phyloP scores from a whole-genome alignment of 2,329 filamentous ascomycete species.

The Hyphodiscus sp. region DNA sequence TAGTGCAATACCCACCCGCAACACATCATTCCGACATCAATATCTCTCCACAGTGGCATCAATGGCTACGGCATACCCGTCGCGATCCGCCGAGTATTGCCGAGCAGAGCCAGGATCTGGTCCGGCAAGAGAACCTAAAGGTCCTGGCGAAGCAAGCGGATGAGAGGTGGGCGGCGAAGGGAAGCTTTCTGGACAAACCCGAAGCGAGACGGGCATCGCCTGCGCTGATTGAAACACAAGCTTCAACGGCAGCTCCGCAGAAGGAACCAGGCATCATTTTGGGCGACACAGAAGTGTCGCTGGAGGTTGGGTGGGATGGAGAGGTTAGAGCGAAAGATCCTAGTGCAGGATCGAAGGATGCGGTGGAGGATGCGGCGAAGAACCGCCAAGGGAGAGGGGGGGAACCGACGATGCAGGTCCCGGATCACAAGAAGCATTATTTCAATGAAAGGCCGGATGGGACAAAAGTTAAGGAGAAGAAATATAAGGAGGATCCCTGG shows the following conservation, averaged over 20 bases:
- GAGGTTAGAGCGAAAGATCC: background rate
- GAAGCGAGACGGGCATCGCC: conserved; percentile 27
- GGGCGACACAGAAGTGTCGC: background rate
- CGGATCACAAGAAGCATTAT: background rate
- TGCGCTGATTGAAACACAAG: conserved; percentile 1
- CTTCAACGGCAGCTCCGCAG: conserved; percentile 12
- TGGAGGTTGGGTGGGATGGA: background rate
- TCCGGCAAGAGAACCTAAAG: conserved; percentile 47
- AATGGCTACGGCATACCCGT: conserved; percentile 60
- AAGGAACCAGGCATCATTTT: conserved; percentile 8
- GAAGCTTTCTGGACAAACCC: conserved; percentile 40
- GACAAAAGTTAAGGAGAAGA: conserved; percentile 10
- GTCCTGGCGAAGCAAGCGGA: conserved; percentile 55
- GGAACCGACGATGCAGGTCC: background rate
- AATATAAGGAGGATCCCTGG: conserved; percentile 46
- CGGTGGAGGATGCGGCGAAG: background rate
- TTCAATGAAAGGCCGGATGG: background rate
- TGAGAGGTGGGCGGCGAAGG: conserved; percentile 56
- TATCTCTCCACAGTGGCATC: conserved; percentile 59
- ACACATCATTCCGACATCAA: conserved; percentile 48
- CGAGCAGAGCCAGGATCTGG: conserved; percentile 50
- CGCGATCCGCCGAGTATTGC: conserved; percentile 45
- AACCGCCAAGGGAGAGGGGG: background rate
- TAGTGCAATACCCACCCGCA: conserved; percentile 51
- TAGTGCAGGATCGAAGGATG: background rate